phyloP scores from a whole-genome alignment of 2,329 filamentous ascomycete genomes.

The Colletotrichum lupini region DNA sequence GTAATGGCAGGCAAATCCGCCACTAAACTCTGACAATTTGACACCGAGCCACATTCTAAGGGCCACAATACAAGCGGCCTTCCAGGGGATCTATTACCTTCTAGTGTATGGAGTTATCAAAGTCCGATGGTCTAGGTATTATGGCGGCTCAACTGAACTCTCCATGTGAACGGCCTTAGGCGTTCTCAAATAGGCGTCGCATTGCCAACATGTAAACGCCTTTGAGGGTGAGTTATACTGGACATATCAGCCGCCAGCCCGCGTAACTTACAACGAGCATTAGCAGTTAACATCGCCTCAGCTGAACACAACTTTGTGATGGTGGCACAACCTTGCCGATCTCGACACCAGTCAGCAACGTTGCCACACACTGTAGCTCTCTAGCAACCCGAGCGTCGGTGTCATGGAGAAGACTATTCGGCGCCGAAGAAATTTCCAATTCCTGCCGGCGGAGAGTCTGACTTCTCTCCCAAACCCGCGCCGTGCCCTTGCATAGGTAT shows the following conservation, averaged over 20 bases:
- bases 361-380: background rate
- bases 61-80: background rate
- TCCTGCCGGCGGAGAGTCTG: background rate
- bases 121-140: no score
- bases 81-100: background rate
- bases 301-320: background rate
- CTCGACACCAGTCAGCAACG: background rate
- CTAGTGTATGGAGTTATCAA: no score
- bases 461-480: conserved; percentile 1
- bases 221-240: background rate
- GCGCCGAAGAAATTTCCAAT: background rate
- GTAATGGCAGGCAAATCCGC: no score
- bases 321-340: background rate
- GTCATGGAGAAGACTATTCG: background rate
- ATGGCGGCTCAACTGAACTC: background rate
- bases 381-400: background rate
- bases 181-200: background rate
- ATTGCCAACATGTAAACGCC: background rate
- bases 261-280: background rate
- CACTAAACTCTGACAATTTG: background rate
- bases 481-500: background rate
- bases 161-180: background rate
- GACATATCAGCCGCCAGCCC: background rate
- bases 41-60: background rate
- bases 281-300: background rate